Conservation (phyloP, 1,284 basidiomycete genomes). For the Rhodotorula sp. region DNA sequence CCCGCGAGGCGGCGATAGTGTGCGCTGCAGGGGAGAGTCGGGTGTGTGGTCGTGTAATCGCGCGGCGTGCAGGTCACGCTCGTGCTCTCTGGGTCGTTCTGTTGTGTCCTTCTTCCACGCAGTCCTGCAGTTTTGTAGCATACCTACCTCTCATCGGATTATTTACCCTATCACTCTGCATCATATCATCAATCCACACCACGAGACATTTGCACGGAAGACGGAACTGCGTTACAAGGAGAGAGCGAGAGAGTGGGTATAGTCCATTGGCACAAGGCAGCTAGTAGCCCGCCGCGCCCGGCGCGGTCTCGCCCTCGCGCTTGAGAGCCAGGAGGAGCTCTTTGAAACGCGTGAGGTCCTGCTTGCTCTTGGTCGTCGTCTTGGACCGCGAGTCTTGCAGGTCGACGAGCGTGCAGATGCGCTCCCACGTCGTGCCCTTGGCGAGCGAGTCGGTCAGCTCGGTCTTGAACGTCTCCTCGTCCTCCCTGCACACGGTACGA, state of each 20-base stretch:
- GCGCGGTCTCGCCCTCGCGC: constrained; percentile 84
- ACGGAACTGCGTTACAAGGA: neutral
- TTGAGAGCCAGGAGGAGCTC: constrained; percentile 82
- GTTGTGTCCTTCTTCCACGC: too few species aligned
- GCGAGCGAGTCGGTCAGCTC: constrained; percentile 74
- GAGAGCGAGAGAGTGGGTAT: neutral
- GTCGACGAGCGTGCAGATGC: constrained; percentile 83
- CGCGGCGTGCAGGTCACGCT: too few species aligned
- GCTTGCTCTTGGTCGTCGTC: constrained; percentile 88
- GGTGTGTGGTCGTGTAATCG: too few species aligned
- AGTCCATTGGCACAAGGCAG: neutral
- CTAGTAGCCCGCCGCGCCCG: constrained; percentile 86
- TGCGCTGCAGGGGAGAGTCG: too few species aligned
- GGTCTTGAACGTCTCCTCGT: constrained; percentile 78
- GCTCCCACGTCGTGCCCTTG: constrained; percentile 92
- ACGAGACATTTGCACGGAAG: too few species aligned
- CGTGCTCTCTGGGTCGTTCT: too few species aligned
- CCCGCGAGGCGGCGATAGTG: neutral
- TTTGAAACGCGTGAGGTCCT: constrained; percentile 86
- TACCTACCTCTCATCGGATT: too few species aligned
- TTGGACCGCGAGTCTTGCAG: constrained; percentile 94
- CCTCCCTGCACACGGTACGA: constrained; percentile 62
- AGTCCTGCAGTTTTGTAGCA: too few species aligned
- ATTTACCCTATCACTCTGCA: too few species aligned
- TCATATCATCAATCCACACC: too few species aligned